These are phyloP conservation scores for Didymella sp. DNA, from an alignment of 2,329 filamentous ascomycete genomes.

Conservation along the genomic window DNA sequence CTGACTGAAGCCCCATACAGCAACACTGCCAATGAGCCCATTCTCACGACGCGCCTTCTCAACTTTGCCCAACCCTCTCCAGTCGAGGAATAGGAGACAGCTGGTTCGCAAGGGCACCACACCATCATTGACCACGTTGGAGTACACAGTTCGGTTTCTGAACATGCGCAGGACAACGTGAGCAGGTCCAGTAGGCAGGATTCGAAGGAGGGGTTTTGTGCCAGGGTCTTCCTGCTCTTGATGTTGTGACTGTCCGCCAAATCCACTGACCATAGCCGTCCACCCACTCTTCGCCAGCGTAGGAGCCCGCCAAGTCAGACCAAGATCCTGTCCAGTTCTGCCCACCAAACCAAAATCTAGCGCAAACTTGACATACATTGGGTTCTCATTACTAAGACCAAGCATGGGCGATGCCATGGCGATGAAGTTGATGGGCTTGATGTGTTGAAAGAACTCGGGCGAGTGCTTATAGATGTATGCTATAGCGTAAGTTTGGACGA, in stretches of 20 bases:
- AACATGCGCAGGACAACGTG: conserved; percentile 88
- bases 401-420: conserved; percentile 85
- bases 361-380: conserved; percentile 95
- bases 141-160: conserved; percentile 89
- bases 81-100: conserved; percentile 94
- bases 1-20: conserved; percentile 94
- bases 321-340: conserved; percentile 93
- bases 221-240: conserved; percentile 72
- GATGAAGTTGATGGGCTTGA: conserved; percentile 90
- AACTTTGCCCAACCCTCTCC: conserved; percentile 90
- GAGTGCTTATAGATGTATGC: conserved; percentile 98
- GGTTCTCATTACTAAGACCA: conserved; percentile 95
- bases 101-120: conserved; percentile 95
- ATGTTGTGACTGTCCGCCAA: conserved; percentile 67
- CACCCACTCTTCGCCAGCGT: conserved; percentile 85
- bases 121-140: conserved; percentile 96
- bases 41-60: conserved; percentile 94
- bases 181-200: conserved; percentile 88
- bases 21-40: conserved; percentile 88
- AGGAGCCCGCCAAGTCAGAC: conserved; percentile 90
- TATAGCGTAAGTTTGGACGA: conserved; percentile 91
- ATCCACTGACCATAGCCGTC: conserved; percentile 83
- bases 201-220: conserved; percentile 85
- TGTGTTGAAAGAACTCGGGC: conserved; percentile 84
- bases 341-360: conserved; percentile 95